phyloP scores from a whole-genome alignment of 768 basidiomycete genomes.

The Suillus tomentosus region DNA sequence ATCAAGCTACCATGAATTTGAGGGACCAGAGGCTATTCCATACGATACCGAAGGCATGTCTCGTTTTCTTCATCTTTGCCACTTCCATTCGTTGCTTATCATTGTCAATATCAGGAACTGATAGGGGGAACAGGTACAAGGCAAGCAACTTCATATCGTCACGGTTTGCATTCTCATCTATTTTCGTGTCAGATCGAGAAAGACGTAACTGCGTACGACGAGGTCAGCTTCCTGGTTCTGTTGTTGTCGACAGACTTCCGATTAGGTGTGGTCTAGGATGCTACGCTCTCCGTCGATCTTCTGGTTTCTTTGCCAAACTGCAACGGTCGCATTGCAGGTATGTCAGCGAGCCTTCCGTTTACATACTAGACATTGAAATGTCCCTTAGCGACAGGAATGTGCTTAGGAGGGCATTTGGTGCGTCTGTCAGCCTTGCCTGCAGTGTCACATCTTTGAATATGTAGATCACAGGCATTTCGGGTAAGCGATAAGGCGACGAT shows the following conservation, averaged over 20 bases:
- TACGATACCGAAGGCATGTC: constrained; percentile 80
- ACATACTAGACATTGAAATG: constrained; percentile 12
- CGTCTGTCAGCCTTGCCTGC: constrained; percentile 21
- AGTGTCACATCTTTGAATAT: constrained; percentile 9
- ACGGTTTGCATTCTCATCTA: constrained; percentile 12
- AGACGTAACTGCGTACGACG: constrained; percentile 82
- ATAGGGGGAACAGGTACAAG: constrained; percentile 93
- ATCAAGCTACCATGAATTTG: constrained; percentile 90
- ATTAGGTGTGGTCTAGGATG: constrained; percentile 54
- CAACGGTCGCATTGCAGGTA: constrained; percentile 88
- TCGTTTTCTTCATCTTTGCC: constrained; percentile 4
- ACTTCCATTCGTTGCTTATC: constrained; percentile 4
- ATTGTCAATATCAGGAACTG: constrained; percentile 57
- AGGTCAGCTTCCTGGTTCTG: constrained; percentile 45
- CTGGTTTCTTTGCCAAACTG: constrained; percentile 75
- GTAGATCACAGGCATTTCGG: constrained; percentile 48
- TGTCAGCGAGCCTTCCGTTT: constrained; percentile 20
- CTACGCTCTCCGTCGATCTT: constrained; percentile 74
- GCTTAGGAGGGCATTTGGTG: constrained; percentile 84
- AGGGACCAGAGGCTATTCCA: constrained; percentile 83
- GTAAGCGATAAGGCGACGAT: constrained; percentile 30
- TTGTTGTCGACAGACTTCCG: background rate
- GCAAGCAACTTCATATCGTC: constrained; percentile 33
- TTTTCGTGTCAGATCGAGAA: constrained; percentile 75
- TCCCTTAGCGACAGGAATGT: constrained; percentile 80